Conservation (phyloP, 1,284 basidiomycete genomes). For the Puccinia polysora region DNA sequence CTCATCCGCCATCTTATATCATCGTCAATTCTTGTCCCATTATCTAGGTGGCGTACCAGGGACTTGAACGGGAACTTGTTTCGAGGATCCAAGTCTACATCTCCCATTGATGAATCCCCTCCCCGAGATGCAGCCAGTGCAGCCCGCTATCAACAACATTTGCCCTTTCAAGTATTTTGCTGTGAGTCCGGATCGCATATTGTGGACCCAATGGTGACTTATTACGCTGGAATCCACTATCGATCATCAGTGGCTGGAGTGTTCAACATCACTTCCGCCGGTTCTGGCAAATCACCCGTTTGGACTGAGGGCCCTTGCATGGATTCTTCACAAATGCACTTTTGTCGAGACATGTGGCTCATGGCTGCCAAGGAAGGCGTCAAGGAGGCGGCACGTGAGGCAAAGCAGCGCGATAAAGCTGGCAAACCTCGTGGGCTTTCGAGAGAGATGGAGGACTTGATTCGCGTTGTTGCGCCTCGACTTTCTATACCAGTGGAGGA, state of each 20-base stretch:
- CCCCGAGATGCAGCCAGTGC: conserved; percentile 76
- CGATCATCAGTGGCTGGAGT: conserved; percentile 61
- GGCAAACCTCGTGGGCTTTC: conserved; percentile 45
- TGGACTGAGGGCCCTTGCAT: conserved; percentile 73
- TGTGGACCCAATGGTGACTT: conserved; percentile 84
- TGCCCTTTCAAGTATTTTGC: conserved; percentile 94
- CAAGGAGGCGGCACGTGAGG: conserved; percentile 54
- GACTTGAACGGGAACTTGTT: conserved; percentile 94
- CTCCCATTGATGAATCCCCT: conserved; percentile 80
- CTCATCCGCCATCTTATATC: conserved; percentile 17
- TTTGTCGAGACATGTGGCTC: conserved; percentile 89
- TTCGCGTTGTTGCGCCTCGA: conserved; percentile 47
- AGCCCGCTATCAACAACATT: conserved; percentile 75
- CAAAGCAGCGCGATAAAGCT: conserved; percentile 44
- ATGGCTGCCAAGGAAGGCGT: conserved; percentile 68
- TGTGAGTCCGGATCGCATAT: conserved; percentile 93
- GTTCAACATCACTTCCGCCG: conserved; percentile 63
- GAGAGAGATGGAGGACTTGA: conserved; percentile 54
- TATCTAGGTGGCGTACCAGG: conserved; percentile 79
- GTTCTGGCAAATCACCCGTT: conserved; percentile 56
- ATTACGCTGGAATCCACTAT: conserved; percentile 79
- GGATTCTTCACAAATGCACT: conserved; percentile 90
- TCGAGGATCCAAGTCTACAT: conserved; percentile 84
- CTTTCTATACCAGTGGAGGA: conserved; percentile 32
- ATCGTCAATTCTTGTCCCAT: background rate